Evolutionary conservation across 202 grass and related monocot species (phyloP).

Genomic region (Schoenoplectus tabernaemontani): DNA sequence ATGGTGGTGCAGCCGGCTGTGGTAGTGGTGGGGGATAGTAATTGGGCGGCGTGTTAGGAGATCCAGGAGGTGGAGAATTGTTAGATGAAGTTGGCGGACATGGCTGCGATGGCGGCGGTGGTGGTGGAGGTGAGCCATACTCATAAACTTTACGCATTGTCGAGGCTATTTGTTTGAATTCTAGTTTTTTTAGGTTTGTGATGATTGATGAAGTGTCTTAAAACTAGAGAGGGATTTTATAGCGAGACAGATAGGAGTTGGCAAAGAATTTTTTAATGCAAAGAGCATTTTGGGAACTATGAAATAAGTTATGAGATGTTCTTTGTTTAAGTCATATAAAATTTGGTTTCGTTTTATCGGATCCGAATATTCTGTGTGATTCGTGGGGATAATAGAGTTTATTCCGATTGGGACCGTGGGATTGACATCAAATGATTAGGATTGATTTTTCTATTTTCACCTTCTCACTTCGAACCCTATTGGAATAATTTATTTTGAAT

Average conservation of each 20-base stretch:
- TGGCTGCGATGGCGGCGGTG: not conserved
- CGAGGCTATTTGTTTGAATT: not conserved
- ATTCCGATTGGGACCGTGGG: no score
- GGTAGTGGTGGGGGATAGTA: not conserved
- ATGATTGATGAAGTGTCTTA: no score
- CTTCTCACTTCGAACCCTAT: no score
- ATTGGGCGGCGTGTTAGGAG: not conserved
- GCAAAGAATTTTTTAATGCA: not conserved
- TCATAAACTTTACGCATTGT: slow-evolving; percentile 2
- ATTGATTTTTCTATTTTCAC: no score
- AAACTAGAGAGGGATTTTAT: not conserved
- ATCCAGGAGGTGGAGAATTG: not conserved
- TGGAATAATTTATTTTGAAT: no score
- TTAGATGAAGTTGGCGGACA: not conserved
- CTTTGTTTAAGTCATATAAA: no score
- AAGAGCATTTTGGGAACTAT: not conserved
- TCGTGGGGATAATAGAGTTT: no score
- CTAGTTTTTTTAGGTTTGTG: not conserved
- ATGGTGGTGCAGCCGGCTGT: not conserved
- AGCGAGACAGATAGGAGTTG: not conserved
- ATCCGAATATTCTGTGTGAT: no score
- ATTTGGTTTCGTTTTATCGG: no score
- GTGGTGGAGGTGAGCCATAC: not conserved
- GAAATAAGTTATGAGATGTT: not conserved
- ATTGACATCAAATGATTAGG: no score